Percentiles rank a stretch among this genome's conserved stretches.
phyloP scores from a whole-genome alignment of 768 basidiomycete species.

The Mycena polygramma region DNA sequence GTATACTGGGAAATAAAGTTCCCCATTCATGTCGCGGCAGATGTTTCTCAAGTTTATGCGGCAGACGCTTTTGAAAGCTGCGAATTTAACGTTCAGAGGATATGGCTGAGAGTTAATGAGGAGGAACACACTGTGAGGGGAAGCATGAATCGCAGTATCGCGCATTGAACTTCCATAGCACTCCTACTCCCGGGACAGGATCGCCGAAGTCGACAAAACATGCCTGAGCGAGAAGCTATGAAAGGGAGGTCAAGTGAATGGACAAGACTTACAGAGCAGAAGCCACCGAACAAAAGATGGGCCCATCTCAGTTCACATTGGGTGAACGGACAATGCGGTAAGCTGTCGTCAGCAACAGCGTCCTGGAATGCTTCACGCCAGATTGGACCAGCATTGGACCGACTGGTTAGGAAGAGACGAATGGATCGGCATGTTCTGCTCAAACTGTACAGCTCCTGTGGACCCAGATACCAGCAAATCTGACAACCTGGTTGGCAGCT shows the following conservation, averaged over 20 bases:
- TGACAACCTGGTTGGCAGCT: neutral
- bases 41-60: neutral
- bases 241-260: neutral
- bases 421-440: neutral
- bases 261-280: neutral
- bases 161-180: slow-evolving; percentile 5
- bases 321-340: neutral
- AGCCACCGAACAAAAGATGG: neutral
- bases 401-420: neutral
- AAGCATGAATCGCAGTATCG: slow-evolving; percentile 1
- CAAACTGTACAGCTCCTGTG: slow-evolving; percentile 8
- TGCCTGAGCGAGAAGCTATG: neutral
- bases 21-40: neutral
- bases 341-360: neutral
- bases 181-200: neutral
- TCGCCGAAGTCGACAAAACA: neutral
- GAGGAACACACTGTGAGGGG: neutral
- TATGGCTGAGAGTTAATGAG: neutral
- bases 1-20: neutral
- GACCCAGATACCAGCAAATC: slow-evolving; percentile 1
- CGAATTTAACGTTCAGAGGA: too few relatives aligned
- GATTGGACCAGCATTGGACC: slow-evolving; percentile 14
- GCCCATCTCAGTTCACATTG: slow-evolving; percentile 9
- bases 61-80: neutral
- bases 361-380: slow-evolving; percentile 2